Evolutionary conservation across 2,329 filamentous ascomycete genomes (phyloP).

Genomic region (Volutella citrinella): DNA sequence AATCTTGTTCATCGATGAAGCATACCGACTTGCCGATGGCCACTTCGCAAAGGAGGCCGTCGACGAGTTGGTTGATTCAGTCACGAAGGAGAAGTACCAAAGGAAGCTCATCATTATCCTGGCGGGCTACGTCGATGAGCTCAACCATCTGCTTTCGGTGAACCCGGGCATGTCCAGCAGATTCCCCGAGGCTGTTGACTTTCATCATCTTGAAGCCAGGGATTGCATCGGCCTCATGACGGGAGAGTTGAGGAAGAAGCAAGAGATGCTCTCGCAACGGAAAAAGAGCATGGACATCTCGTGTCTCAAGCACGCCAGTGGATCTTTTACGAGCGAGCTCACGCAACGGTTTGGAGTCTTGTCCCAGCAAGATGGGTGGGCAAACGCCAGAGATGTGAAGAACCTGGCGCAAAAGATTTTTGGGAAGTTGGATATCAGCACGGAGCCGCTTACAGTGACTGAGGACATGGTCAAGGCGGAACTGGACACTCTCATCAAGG

Average conservation of each 20-base stretch:
- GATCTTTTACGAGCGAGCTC: constrained; percentile 9
- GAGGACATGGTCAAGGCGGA: constrained; percentile 12
- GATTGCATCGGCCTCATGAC: constrained; percentile 38
- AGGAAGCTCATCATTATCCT: constrained; percentile 64
- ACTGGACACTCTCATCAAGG: constrained; percentile 22
- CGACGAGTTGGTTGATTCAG: constrained; percentile 50
- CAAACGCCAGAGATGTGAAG: constrained; percentile 60
- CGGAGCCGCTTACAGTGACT: constrained; percentile 10
- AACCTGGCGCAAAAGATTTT: constrained; percentile 52
- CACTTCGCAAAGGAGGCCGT: constrained; percentile 55
- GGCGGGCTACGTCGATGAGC: constrained; percentile 66
- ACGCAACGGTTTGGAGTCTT: constrained; percentile 37
- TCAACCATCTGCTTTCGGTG: constrained; percentile 57
- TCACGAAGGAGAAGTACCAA: constrained; percentile 54
- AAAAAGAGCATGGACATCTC: constrained; percentile 21
- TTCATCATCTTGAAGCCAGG: constrained; percentile 41
- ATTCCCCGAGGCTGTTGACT: constrained; percentile 61
- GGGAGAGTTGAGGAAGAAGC: constrained; percentile 36
- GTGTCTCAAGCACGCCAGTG: constrained; percentile 20
- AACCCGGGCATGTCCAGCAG: constrained; percentile 64
- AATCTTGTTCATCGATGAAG: constrained; percentile 71
- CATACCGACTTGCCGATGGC: constrained; percentile 59
- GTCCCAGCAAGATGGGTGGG: constrained; percentile 50
- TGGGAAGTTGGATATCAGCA: constrained; percentile 21
- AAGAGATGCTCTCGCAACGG: constrained; percentile 13